Evolutionary conservation across 257 asterid genomes (phyloP), one percentile per base, ranked within the genome.

Genomic region (Gynochthodes officinalis): DNA sequence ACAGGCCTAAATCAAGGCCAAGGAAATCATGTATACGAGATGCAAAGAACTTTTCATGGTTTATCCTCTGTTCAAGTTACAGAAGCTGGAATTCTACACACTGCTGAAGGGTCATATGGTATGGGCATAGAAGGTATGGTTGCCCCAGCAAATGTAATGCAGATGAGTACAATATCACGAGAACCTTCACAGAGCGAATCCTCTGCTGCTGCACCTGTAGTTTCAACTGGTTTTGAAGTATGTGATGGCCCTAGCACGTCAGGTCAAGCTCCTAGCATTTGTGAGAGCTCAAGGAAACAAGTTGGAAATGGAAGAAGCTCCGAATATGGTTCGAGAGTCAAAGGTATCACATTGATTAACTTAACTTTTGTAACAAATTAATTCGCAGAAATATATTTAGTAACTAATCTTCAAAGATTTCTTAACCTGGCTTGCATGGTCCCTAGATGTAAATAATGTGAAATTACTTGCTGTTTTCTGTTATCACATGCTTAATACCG

Each of bases 151-250:
- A 87, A 87, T 77, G 87, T 76, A 1, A 59, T 71, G 40, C 90
- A 76, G 19, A 79, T 83, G 83, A 81, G 78, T 76, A 73, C 79
- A 16, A 39, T 82, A 18, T 89, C 96, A 35, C 79, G 80, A 77
- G 96, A 88, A 75, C 90, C 93, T 71, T 89, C 93, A 68, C 95
- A 86, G 71, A 92, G 96, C 67, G 97, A 87, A 86, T 89, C 97
- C 61, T 89, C 97, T 5, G 89, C 88, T 61, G 91, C 87, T 71
- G 85, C 89, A 11, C 83, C 82, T 25, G 76, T 85, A 40, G 49
- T 84, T 69, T 88, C 95, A 30, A 84, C 79, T 58, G 84, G 87
- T 69, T 84, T 82, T 30, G 96, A 90, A 66, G 69, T 77, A 60
- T 86, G 72, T 64, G 90, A 90, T 67, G 97, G 89, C 49, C 91